Evolutionary conservation across 805 yeast species (phyloP).

Genomic region (Yamadazyma kitorensis): DNA sequence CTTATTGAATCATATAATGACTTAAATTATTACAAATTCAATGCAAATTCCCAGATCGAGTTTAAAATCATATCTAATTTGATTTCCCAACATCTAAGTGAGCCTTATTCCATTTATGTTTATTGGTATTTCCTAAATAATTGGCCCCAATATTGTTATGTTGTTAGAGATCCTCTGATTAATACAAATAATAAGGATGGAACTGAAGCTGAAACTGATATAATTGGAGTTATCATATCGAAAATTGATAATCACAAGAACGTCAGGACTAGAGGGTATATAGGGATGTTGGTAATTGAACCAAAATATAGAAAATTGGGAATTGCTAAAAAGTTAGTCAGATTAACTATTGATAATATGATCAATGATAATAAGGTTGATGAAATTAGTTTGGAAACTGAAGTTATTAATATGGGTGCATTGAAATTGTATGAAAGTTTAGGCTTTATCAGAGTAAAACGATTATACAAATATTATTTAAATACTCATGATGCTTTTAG

Average conservation of each 20-base stretch:
- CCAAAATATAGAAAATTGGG: slow-evolving; percentile 71
- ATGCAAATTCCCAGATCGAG: slow-evolving; percentile 31
- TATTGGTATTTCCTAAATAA: slow-evolving; percentile 84
- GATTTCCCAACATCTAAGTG: slow-evolving; percentile 75
- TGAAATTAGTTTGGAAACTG: slow-evolving; percentile 92
- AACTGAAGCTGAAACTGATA: slow-evolving; percentile 24
- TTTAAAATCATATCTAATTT: slow-evolving; percentile 52
- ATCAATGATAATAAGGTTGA: slow-evolving; percentile 60
- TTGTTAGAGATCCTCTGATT: slow-evolving; percentile 55
- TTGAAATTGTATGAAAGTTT: slow-evolving; percentile 65
- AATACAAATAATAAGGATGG: slow-evolving; percentile 21
- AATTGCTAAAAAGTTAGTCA: slow-evolving; percentile 73
- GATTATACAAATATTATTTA: slow-evolving; percentile 82
- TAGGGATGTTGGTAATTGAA: slow-evolving; percentile 92
- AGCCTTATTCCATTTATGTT: slow-evolving; percentile 92
- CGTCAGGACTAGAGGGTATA: slow-evolving; percentile 80
- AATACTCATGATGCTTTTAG: slow-evolving; percentile 93
- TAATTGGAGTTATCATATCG: slow-evolving; percentile 84
- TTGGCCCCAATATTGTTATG: slow-evolving; percentile 83
- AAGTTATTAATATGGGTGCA: slow-evolving; percentile 75
- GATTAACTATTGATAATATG: slow-evolving; percentile 62
- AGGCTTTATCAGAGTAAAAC: slow-evolving; percentile 71
- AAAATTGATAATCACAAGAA: slow-evolving; percentile 76
- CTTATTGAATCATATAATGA: no score
- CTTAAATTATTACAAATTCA: no score